A percentile compares a stretch with the other conserved stretches of the same genome.
Evolutionary conservation across 768 basidiomycete species (phyloP).

Genomic region (Boletus eberwhitei): DNA sequence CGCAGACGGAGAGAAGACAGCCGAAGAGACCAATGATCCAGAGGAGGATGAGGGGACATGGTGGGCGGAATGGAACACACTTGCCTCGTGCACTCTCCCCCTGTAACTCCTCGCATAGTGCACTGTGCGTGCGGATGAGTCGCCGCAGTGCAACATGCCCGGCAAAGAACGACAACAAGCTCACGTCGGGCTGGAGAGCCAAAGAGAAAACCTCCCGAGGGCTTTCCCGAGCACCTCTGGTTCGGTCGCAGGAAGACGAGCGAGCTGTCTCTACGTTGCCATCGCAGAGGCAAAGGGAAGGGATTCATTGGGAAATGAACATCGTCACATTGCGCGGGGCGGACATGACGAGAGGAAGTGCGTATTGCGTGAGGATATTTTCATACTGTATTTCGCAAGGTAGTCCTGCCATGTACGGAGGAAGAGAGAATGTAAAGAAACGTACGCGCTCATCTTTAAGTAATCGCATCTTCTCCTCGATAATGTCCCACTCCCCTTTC

Average conservation of each 20-base stretch:
- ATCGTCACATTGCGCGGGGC: not conserved
- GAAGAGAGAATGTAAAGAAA: constrained; percentile 3
- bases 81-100: constrained; percentile 51
- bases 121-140: constrained; percentile 65
- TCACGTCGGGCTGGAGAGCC: constrained; percentile 81
- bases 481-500: constrained; percentile 49
- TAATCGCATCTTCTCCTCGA: constrained; percentile 57
- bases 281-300: not conserved
- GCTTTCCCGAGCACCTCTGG: constrained; percentile 59
- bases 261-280: constrained; percentile 50
- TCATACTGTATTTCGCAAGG: constrained; percentile 8
- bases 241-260: constrained; percentile 60
- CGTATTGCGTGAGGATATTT: constrained; percentile 24
- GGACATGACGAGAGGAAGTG: not conserved
- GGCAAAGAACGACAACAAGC: constrained; percentile 61
- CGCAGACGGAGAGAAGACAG: too few species aligned
- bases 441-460: constrained; percentile 85
- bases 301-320: not conserved
- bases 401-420: not conserved
- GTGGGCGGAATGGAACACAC: constrained; percentile 78
- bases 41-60: too few species aligned
- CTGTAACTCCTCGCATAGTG: constrained; percentile 74
- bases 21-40: too few species aligned
- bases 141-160: constrained; percentile 64
- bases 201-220: constrained; percentile 70